Percentiles rank a stretch among this genome's conserved stretches.
These are phyloP conservation scores for Thermothielavioides terrestris DNA, from an alignment of 495 filamentous ascomycete genomes.

Conservation along the genomic window DNA sequence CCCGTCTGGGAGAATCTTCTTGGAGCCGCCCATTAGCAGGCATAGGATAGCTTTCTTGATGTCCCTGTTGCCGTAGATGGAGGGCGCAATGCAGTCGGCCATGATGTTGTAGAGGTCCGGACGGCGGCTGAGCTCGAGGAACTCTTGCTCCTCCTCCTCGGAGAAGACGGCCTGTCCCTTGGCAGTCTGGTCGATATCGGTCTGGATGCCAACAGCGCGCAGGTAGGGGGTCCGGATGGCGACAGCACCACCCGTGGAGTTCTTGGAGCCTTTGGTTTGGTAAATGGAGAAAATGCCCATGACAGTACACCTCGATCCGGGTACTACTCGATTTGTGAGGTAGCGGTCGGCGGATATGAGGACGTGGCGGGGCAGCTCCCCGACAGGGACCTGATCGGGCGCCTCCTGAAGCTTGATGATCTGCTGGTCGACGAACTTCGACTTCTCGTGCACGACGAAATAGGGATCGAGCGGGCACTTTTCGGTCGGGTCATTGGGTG, in stretches of 20 bases:
- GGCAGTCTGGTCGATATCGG: conserved; percentile 79
- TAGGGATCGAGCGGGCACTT: conserved; percentile 93
- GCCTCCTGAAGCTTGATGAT: conserved; percentile 98
- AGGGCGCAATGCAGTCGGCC: conserved; percentile 88
- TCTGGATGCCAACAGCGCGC: conserved; percentile 86
- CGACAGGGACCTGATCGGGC: conserved; percentile 94
- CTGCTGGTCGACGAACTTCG: conserved; percentile 94
- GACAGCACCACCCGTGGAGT: conserved; percentile 65
- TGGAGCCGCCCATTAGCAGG: conserved; percentile 87
- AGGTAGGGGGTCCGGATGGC: conserved; percentile 95
- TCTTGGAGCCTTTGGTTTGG: conserved; percentile 79
- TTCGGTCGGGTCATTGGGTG: conserved; percentile 48
- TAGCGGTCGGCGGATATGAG: conserved; percentile 93
- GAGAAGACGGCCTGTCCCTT: conserved; percentile 82
- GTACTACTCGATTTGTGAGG: conserved; percentile 90
- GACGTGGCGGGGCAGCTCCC: conserved; percentile 91
- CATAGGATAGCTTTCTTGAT: conserved; percentile 99
- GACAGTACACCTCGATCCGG: conserved; percentile 86
- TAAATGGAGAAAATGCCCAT: conserved; percentile 99
- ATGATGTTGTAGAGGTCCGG: conserved; percentile 89
- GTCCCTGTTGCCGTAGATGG: conserved; percentile 91
- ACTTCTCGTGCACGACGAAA: conserved; percentile 89
- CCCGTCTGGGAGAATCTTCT: conserved; percentile 96
- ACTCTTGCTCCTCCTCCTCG: conserved; percentile 96
- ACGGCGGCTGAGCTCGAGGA: conserved; percentile 81